A percentile compares a stretch with the other conserved stretches of the same genome.
Conservation (phyloP, 2,329 filamentous ascomycete genomes). For the Colletotrichum liriopes region DNA sequence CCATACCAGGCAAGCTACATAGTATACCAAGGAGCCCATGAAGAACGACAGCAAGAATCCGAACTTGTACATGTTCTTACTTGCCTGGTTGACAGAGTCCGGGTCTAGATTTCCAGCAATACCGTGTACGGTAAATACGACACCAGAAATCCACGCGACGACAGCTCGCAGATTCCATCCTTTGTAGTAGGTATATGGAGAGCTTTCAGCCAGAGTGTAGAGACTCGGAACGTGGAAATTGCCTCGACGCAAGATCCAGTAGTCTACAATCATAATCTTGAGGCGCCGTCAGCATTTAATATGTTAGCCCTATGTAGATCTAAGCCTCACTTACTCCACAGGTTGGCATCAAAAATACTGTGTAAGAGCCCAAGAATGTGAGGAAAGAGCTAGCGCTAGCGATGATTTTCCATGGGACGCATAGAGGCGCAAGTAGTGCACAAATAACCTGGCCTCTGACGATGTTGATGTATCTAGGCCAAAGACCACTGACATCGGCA, state of each 20-base stretch:
- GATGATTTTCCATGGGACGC: slow-evolving; percentile 53
- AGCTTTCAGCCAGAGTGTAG: slow-evolving; percentile 46
- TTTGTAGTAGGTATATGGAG: slow-evolving; percentile 50
- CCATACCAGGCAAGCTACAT: slow-evolving; percentile 43
- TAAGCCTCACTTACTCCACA: slow-evolving; percentile 40
- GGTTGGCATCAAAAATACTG: slow-evolving; percentile 54
- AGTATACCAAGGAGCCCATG: slow-evolving; percentile 48
- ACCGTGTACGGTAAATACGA: slow-evolving; percentile 46
- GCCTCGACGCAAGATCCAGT: slow-evolving; percentile 50
- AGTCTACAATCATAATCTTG: slow-evolving; percentile 54
- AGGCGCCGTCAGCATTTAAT: slow-evolving; percentile 24
- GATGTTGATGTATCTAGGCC: slow-evolving; percentile 51
- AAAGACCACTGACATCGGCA: slow-evolving; percentile 50
- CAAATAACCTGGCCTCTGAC: slow-evolving; percentile 51
- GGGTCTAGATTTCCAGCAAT: slow-evolving; percentile 47
- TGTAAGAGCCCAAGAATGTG: slow-evolving; percentile 47
- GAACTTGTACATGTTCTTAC: slow-evolving; percentile 48
- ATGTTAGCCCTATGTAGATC: not conserved
- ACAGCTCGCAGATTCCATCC: slow-evolving; percentile 49
- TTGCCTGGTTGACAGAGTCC: slow-evolving; percentile 44
- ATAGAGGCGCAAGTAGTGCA: slow-evolving; percentile 49
- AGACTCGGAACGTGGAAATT: slow-evolving; percentile 53
- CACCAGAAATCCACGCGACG: slow-evolving; percentile 45
- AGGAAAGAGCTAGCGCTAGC: slow-evolving; percentile 45
- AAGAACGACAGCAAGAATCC: slow-evolving; percentile 49